These are phyloP conservation scores for Entamoeba nuttalli DNA, from an alignment of 208 protist species.

Conservation along the genomic window DNA sequence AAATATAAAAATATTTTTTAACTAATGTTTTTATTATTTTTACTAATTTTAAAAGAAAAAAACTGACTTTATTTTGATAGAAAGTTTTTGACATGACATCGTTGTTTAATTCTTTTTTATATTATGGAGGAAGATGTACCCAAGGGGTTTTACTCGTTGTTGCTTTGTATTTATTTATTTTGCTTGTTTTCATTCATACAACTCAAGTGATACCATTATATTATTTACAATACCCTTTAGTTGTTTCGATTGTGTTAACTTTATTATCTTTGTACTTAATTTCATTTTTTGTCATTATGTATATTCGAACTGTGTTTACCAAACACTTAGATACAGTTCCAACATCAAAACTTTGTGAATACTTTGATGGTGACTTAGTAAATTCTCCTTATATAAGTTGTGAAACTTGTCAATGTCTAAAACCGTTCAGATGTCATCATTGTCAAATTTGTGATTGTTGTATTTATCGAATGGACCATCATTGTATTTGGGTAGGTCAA, in stretches of 20 bases:
- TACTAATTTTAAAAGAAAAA: too few relatives aligned
- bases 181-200: neutral
- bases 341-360: neutral
- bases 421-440: slow-evolving; percentile 35
- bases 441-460: slow-evolving; percentile 41
- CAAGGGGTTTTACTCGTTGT: too few relatives aligned
- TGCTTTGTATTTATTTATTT: neutral
- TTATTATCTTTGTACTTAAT: neutral
- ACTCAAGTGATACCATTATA: neutral
- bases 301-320: neutral
- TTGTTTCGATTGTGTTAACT: neutral
- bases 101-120: too few relatives aligned
- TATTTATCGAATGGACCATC: slow-evolving; percentile 49
- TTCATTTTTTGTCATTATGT: neutral
- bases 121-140: too few relatives aligned
- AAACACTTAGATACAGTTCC: neutral
- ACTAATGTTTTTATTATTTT: too few relatives aligned
- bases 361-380: neutral
- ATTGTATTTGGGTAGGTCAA: slow-evolving; percentile 37
- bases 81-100: too few relatives aligned
- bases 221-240: neutral
- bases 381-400: neutral
- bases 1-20: too few relatives aligned
- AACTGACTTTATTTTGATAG: too few relatives aligned
- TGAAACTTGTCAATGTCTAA: neutral